Base-by-base conservation (phyloP, 2,329 filamentous ascomycete genomes). In the Penicillium sp. region DNA sequence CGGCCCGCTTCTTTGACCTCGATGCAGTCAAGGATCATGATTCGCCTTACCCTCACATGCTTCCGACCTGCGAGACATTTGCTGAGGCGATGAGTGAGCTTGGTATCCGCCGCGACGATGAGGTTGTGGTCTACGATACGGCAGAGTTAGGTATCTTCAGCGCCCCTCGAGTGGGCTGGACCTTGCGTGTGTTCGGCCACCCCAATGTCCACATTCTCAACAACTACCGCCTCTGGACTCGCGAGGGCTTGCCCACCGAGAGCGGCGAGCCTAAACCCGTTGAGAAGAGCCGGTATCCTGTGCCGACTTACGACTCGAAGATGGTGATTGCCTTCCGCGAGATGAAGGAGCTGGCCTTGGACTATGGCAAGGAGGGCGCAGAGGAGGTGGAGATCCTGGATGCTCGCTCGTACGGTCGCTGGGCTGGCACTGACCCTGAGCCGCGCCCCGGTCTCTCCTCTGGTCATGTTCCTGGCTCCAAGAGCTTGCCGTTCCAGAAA, bases 41-140 rank as follows among this genome's bases (percentile, higher is more conserved):
- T 68, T 96, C 90, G 57, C 90, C 91, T 1, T 98, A 96, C 74
- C 94, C 95, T 7, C 95, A 99, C 76, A 99, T 99, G 95, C 86
- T 99, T 2, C 95, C 95, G 2, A 88, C 85, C 7, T 83, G 90
- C 39, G 87, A 90, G 70, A 84, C 86, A 54, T 98, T 99, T 73
- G 90, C 91, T 47, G 85, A 88, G 55, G 91, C 93, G 43, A 96
- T 99, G 93, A 89, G 90, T 68, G 86, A 90, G 65, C 79, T 99
- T 51, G 95, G 95, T 7, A 95, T 99, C 66, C 86, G 88, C 57
- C 86, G 87, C 63, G 91, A 97, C 66, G 95, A 99, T 67, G 90
- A 88, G 38, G 86, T 99, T 4, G 95, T 99, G 0, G 91, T 99
- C 5, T 99, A 99, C 73, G 95, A 99, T 74, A 89, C 88, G 31